phyloP scores from a whole-genome alignment of 2,329 filamentous ascomycete genomes.

The Didymella sp. region DNA sequence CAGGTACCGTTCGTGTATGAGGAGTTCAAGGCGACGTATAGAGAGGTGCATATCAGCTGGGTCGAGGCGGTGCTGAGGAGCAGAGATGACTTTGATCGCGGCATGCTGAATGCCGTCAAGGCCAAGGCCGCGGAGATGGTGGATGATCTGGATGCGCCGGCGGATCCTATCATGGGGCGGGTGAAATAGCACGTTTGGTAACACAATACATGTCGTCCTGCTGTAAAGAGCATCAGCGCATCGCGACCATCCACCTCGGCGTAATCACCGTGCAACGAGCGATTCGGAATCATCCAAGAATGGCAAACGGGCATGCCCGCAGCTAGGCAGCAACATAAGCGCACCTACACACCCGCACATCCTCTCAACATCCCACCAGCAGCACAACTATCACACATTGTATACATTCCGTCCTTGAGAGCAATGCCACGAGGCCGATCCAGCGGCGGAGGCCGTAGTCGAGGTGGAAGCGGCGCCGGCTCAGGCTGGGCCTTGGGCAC shows the following conservation, averaged over 20 bases:
- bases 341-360: no score
- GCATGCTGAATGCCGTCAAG: constrained; percentile 88
- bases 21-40: constrained; percentile 83
- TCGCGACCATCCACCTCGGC: no score
- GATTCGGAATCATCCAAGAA: no score
- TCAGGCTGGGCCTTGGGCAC: neutral
- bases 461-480: neutral
- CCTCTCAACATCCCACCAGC: no score
- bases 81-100: constrained; percentile 91
- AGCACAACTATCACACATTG: no score
- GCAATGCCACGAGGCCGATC: neutral
- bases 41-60: constrained; percentile 95
- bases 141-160: constrained; percentile 67
- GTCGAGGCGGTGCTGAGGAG: constrained; percentile 88
- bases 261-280: no score
- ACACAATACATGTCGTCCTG: no score
- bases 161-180: constrained; percentile 94
- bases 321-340: no score
- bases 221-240: no score
- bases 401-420: neutral
- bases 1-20: constrained; percentile 79
- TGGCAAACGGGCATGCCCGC: no score
- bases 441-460: neutral
- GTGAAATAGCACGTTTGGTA: constrained; percentile 66
- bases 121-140: constrained; percentile 85